Evolutionary conservation across 768 basidiomycete genomes (phyloP).

Genomic region (Xerocomellus chrysenteron): DNA sequence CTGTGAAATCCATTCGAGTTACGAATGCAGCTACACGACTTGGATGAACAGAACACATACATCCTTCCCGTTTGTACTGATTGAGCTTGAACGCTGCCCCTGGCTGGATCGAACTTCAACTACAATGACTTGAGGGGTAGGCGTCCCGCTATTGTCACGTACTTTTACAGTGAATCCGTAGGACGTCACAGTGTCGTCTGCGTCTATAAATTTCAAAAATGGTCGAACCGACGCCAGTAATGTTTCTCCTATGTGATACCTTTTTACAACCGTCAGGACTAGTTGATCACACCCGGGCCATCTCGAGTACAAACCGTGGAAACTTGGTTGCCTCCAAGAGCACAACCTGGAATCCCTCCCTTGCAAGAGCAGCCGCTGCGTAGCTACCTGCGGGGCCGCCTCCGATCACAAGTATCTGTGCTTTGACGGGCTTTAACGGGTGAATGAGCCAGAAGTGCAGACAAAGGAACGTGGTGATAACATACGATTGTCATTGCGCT

Average conservation of each 20-base stretch:
- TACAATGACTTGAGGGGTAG: background rate
- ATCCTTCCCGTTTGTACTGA: conserved; percentile 15
- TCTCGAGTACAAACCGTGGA: conserved; percentile 7
- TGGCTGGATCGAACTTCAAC: background rate
- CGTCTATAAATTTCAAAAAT: conserved; percentile 10
- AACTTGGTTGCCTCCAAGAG: conserved; percentile 10
- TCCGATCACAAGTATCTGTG: conserved; percentile 12
- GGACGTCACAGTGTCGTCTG: conserved; percentile 5
- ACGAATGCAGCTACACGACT: too few species aligned
- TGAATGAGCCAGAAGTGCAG: too few species aligned
- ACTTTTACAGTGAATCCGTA: conserved; percentile 13
- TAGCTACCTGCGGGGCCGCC: conserved; percentile 15
- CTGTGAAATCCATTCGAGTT: background rate
- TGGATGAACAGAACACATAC: background rate
- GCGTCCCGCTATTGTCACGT: background rate
- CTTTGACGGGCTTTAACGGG: too few species aligned
- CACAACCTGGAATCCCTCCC: conserved; percentile 12
- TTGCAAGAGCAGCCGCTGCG: conserved; percentile 4
- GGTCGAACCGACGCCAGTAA: conserved; percentile 5
- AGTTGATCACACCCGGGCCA: too few species aligned
- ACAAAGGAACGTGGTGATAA: too few species aligned
- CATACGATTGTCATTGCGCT: too few species aligned
- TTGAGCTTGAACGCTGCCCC: conserved; percentile 10
- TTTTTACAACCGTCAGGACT: background rate
- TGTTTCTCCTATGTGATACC: conserved; percentile 19